Evolutionary conservation across 1,284 basidiomycete species (phyloP).

Genomic region (Lignosus rhinocerotis): DNA sequence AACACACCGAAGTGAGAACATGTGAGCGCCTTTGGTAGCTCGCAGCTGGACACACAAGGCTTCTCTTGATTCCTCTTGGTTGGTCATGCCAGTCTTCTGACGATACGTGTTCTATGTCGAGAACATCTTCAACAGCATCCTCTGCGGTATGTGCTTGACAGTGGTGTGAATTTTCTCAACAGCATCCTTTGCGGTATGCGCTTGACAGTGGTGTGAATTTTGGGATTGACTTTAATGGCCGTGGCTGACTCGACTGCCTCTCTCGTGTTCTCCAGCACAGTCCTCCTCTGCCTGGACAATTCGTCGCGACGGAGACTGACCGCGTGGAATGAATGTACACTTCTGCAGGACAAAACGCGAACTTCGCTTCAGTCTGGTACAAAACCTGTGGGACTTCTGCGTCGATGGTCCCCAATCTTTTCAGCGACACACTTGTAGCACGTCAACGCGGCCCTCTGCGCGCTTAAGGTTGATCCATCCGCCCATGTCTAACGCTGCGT

Average conservation of each 20-base stretch:
- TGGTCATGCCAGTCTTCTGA: background rate
- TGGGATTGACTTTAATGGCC: background rate
- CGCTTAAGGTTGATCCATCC: background rate
- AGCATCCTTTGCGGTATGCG: background rate
- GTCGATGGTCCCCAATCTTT: constrained; percentile 13
- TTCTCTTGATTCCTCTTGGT: background rate
- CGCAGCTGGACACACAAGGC: background rate
- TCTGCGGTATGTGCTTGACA: background rate
- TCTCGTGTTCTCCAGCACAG: constrained; percentile 18
- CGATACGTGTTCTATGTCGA: background rate
- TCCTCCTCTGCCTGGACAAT: constrained; percentile 19
- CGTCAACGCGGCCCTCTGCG: background rate
- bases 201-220: background rate
- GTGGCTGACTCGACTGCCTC: too few relatives aligned
- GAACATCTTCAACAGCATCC: background rate
- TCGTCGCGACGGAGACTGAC: constrained; percentile 13
- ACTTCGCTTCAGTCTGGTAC: constrained; percentile 22
- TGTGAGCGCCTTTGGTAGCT: too few relatives aligned
- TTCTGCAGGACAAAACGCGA: constrained; percentile 4
- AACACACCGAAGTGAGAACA: too few relatives aligned
- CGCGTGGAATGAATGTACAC: too few relatives aligned
- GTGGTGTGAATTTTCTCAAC: background rate
- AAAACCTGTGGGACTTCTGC: constrained; percentile 19
- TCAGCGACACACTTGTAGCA: constrained; percentile 21
- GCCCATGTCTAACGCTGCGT: background rate